Evolutionary conservation across 2,329 filamentous ascomycete species (phyloP).

Genomic region (Ascochyta viciae-villosae): DNA sequence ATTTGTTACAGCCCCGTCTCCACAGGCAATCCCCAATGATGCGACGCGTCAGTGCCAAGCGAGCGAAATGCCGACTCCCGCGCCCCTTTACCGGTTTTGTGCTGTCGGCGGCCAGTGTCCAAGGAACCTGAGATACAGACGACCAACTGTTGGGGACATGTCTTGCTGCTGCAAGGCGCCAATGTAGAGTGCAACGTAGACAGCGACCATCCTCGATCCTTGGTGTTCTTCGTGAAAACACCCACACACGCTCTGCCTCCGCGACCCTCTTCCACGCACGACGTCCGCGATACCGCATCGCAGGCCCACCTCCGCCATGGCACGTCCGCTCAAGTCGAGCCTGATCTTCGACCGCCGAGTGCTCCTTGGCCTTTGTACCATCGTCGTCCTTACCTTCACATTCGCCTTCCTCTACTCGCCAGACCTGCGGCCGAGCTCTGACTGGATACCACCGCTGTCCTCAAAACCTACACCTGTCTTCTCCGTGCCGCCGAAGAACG

Average conservation of each 20-base stretch:
- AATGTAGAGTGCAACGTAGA: conserved; percentile 23
- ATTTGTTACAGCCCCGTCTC: conserved; percentile 6
- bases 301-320: conserved; percentile 25
- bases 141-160: conserved; percentile 13
- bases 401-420: conserved; percentile 39
- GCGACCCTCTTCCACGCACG: background rate
- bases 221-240: background rate
- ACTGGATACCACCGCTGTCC: conserved; percentile 37
- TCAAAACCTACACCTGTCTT: conserved; percentile 32
- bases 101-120: conserved; percentile 11
- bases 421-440: conserved; percentile 29
- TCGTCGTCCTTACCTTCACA: conserved; percentile 33
- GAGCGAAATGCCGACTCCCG: conserved; percentile 26
- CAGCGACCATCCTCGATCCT: background rate
- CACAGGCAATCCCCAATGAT: conserved; percentile 10
- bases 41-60: conserved; percentile 34
- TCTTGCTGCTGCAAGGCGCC: conserved; percentile 16
- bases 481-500: conserved; percentile 32
- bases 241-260: background rate
- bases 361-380: conserved; percentile 28
- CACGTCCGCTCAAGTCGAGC: conserved; percentile 32
- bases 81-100: conserved; percentile 28
- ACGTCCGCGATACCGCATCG: conserved; percentile 5
- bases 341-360: conserved; percentile 39
- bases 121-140: conserved; percentile 15